Conservation (phyloP, 2,329 filamentous ascomycete species). For the Graphilbum sp. region DNA sequence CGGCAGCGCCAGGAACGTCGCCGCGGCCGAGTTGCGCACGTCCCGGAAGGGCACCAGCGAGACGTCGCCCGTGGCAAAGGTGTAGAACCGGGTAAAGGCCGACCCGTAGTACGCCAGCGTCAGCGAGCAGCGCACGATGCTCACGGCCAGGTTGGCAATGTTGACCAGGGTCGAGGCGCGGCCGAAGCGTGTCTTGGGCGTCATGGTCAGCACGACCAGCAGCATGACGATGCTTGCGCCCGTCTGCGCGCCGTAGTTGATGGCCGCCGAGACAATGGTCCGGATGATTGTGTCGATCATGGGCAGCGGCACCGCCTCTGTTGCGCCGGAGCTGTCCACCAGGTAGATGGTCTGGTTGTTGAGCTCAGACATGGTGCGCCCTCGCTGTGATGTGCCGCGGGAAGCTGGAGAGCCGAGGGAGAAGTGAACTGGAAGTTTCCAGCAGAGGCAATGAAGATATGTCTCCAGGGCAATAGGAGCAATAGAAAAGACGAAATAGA, state of each 20-base stretch:
- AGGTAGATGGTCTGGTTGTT: constrained; percentile 8
- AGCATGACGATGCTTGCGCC: constrained; percentile 40
- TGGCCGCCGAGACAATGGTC: constrained; percentile 1
- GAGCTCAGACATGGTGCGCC: background rate
- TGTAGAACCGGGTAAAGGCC: constrained; percentile 44
- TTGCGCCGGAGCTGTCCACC: constrained; percentile 1
- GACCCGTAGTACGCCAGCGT: constrained; percentile 43
- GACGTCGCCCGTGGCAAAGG: constrained; percentile 37
- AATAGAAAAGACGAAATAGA: too few species aligned
- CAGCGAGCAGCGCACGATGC: constrained; percentile 41
- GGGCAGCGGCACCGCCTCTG: constrained; percentile 5
- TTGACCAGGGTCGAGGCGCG: constrained; percentile 53
- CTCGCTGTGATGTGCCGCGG: background rate
- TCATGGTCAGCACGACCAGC: constrained; percentile 49
- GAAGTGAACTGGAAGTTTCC: too few species aligned
- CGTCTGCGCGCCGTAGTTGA: constrained; percentile 11
- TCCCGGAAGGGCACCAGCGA: constrained; percentile 24
- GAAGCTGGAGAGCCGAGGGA: background rate
- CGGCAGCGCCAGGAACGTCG: constrained; percentile 25
- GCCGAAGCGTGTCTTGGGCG: constrained; percentile 45
- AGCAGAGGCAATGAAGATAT: too few species aligned
- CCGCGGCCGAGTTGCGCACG: constrained; percentile 20
- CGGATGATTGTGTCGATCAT: constrained; percentile 3
- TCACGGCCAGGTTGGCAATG: constrained; percentile 38
- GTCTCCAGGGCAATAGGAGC: too few species aligned